A percentile compares a stretch with the other conserved stretches of the same genome.
phyloP scores from a whole-genome alignment of 805 yeast genomes.

The Monosporozyma aquatica region DNA sequence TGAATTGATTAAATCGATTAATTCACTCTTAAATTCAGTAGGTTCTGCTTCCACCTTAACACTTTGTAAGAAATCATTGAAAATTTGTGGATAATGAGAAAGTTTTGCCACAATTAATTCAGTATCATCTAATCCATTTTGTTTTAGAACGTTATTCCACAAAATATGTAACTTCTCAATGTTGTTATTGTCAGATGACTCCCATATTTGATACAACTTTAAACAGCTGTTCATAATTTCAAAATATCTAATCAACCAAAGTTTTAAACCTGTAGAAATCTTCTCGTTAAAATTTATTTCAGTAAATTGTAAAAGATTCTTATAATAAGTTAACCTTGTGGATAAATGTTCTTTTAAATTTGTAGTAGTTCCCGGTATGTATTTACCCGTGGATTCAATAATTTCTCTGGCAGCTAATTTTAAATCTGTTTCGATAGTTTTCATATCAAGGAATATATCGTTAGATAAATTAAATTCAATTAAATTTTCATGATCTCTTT shows the following conservation, averaged over 20 bases:
- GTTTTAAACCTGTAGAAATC: constrained; percentile 32
- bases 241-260: constrained; percentile 32
- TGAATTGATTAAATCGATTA: constrained; percentile 19
- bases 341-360: constrained; percentile 44
- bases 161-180: constrained; percentile 2
- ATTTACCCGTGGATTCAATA: constrained; percentile 44
- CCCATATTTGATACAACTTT: constrained; percentile 2
- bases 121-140: constrained; percentile 12
- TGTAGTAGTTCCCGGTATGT: constrained; percentile 45
- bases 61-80: constrained; percentile 19
- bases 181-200: background rate
- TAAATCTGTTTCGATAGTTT: constrained; percentile 45
- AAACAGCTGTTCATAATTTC: constrained; percentile 42
- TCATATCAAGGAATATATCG: constrained; percentile 36
- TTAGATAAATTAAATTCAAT: constrained; percentile 39
- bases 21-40: constrained; percentile 11
- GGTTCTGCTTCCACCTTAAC: constrained; percentile 11
- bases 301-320: constrained; percentile 38
- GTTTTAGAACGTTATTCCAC: constrained; percentile 10
- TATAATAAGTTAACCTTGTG: constrained; percentile 38
- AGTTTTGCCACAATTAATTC: constrained; percentile 22
- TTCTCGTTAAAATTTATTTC: constrained; percentile 36
- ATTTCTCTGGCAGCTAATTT: constrained; percentile 46
- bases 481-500: constrained; percentile 38
- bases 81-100: constrained; percentile 19